Percentiles rank a stretch among this genome's conserved stretches.
Evolutionary conservation across 768 basidiomycete genomes (phyloP).

Genomic region (Pholiota molesta): DNA sequence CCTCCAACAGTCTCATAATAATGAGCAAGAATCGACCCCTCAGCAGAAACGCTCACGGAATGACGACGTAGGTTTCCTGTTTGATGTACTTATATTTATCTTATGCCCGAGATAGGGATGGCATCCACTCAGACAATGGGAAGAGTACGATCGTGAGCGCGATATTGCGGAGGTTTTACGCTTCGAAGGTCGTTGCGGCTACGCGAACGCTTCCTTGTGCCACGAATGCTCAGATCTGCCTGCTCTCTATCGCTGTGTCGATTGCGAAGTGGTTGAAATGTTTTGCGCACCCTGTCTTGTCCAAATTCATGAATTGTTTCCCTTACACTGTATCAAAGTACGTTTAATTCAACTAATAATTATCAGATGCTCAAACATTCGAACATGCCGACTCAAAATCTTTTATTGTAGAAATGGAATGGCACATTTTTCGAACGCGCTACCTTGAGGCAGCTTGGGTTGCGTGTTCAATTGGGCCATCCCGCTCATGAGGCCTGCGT

Average conservation of each 20-base stretch:
- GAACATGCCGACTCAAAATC: no score
- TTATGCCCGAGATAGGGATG: background rate
- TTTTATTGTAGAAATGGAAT: constrained; percentile 21
- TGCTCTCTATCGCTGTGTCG: constrained; percentile 16
- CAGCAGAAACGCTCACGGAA: background rate
- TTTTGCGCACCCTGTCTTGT: constrained; percentile 15
- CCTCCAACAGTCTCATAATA: no score
- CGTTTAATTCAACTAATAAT: constrained; percentile 1
- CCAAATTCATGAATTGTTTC: constrained; percentile 7
- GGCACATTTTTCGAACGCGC: constrained; percentile 19
- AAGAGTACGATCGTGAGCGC: background rate
- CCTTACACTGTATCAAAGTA: constrained; percentile 26
- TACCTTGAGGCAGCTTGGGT: constrained; percentile 25
- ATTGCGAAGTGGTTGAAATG: constrained; percentile 14
- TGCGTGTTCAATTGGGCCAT: constrained; percentile 33
- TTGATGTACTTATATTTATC: background rate
- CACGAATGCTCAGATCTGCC: background rate
- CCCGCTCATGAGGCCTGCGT: constrained; percentile 15
- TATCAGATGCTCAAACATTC: background rate
- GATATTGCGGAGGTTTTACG: constrained; percentile 12
- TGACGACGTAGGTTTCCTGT: background rate
- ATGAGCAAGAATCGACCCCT: background rate
- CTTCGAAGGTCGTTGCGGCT: constrained; percentile 9
- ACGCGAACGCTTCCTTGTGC: background rate
- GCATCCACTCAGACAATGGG: constrained; percentile 6